Percentiles rank a stretch among this genome's conserved stretches.
Conservation (phyloP, 2,329 filamentous ascomycete species). For the Trichoderma gracile region DNA sequence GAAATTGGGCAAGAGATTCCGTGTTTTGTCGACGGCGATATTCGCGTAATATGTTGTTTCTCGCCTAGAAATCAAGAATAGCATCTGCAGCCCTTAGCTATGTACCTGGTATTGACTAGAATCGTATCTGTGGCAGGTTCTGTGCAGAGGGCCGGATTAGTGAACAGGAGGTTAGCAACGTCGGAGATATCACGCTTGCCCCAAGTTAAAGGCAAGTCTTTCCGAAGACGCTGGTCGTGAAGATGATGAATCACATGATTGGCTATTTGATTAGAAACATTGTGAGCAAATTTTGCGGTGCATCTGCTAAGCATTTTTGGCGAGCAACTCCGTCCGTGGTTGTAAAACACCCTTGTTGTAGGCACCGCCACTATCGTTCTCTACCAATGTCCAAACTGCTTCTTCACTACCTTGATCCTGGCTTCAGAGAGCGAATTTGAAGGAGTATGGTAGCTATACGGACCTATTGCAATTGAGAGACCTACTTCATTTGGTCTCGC, state of each 20-base stretch:
- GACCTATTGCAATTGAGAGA: too few species aligned
- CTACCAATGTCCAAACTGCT: too few species aligned
- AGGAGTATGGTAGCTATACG: too few species aligned
- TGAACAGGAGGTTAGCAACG: neutral
- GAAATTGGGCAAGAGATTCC: slow-evolving; percentile 3
- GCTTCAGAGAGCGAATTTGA: too few species aligned
- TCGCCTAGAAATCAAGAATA: neutral
- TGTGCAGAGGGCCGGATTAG: neutral
- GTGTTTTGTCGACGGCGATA: neutral
- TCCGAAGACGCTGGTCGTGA: neutral
- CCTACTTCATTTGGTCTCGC: too few species aligned
- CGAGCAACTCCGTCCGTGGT: neutral
- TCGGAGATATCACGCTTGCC: neutral
- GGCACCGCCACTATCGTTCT: too few species aligned
- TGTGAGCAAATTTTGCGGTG: neutral
- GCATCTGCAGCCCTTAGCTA: neutral
- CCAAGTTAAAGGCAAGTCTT: neutral
- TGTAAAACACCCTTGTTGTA: too few species aligned
- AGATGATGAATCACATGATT: neutral
- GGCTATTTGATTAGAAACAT: neutral
- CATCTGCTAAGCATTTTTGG: neutral
- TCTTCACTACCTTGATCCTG: too few species aligned
- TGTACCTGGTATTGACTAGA: too few species aligned
- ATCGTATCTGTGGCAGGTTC: neutral
- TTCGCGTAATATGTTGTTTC: too few species aligned